phyloP scores from a whole-genome alignment of 2,329 filamentous ascomycete species.

The Xylaria arbuscula region DNA sequence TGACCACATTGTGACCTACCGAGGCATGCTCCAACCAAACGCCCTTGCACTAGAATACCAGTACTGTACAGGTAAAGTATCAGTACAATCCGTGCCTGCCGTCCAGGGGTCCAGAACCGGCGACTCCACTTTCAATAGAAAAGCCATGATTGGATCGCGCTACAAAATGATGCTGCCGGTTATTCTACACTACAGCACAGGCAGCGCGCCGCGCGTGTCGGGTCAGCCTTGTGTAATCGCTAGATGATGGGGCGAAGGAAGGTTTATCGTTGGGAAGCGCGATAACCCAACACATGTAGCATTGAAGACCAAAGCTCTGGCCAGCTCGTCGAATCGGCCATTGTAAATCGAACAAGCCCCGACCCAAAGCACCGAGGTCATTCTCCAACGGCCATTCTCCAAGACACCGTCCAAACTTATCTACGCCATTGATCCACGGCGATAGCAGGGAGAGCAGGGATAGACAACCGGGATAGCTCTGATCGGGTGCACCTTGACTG shows the following conservation, averaged over 20 bases:
- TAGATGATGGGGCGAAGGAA: constrained; percentile 30
- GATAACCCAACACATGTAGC: constrained; percentile 7
- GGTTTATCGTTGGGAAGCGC: constrained; percentile 17
- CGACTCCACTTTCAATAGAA: constrained; percentile 27
- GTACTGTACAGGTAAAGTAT: background rate
- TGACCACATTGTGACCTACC: background rate
- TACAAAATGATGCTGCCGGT: constrained; percentile 17
- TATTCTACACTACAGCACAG: background rate
- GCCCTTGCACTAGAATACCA: background rate
- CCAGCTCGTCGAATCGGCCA: constrained; percentile 6
- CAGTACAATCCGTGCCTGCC: background rate
- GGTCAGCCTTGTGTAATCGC: constrained; percentile 35
- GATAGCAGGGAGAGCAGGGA: background rate
- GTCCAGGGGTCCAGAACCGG: background rate
- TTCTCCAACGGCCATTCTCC: background rate
- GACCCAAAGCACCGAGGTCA: background rate
- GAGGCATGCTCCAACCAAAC: background rate
- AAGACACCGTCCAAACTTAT: background rate
- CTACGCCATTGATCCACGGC: background rate
- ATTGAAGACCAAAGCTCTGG: constrained; percentile 23
- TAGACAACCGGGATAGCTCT: background rate
- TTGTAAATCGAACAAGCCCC: constrained; percentile 9
- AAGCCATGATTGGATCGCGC: constrained; percentile 21
- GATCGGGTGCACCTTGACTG: constrained; percentile 12
- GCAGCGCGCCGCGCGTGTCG: background rate